Percentiles rank a stretch among this genome's conserved stretches.
Conservation (phyloP, 768 basidiomycete genomes). For the Termitomyces sp. region DNA sequence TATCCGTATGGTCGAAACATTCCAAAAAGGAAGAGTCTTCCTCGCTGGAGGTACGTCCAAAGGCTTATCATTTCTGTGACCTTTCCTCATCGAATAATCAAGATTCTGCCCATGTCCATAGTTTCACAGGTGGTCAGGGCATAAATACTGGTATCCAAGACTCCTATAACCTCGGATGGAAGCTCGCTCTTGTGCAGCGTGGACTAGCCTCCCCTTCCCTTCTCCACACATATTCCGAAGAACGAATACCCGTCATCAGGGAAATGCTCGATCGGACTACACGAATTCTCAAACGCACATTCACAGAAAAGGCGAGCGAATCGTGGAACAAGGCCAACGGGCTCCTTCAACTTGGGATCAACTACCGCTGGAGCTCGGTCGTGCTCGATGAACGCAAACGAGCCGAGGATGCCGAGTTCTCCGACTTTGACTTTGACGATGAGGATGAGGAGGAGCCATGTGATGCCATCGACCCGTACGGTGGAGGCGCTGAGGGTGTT, state of each 20-base stretch:
- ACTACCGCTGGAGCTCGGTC: constrained; percentile 49
- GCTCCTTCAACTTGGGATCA: constrained; percentile 44
- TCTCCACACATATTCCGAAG: constrained; percentile 38
- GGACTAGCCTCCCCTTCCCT: constrained; percentile 29
- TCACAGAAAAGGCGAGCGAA: constrained; percentile 10
- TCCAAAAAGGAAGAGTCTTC: constrained; percentile 41
- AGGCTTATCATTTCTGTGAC: background rate
- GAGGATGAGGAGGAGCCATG: constrained; percentile 11
- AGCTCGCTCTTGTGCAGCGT: constrained; percentile 38
- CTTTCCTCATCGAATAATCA: background rate
- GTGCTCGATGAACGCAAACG: constrained; percentile 37
- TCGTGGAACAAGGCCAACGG: constrained; percentile 19
- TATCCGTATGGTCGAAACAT: constrained; percentile 43
- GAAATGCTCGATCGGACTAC: constrained; percentile 41
- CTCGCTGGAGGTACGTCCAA: constrained; percentile 39
- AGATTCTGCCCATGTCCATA: constrained; percentile 51
- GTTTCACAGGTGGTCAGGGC: constrained; percentile 38
- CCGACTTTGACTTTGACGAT: constrained; percentile 8
- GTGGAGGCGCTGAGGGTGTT: constrained; percentile 18
- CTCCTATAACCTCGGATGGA: constrained; percentile 40
- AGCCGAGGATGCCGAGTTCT: constrained; percentile 10
- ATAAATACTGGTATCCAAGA: constrained; percentile 25
- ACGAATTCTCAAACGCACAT: constrained; percentile 20
- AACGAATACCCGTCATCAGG: constrained; percentile 43
- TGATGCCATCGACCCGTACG: constrained; percentile 19